phyloP scores from a whole-genome alignment of 106 monocot genomes.

The Gastrodia elata region DNA sequence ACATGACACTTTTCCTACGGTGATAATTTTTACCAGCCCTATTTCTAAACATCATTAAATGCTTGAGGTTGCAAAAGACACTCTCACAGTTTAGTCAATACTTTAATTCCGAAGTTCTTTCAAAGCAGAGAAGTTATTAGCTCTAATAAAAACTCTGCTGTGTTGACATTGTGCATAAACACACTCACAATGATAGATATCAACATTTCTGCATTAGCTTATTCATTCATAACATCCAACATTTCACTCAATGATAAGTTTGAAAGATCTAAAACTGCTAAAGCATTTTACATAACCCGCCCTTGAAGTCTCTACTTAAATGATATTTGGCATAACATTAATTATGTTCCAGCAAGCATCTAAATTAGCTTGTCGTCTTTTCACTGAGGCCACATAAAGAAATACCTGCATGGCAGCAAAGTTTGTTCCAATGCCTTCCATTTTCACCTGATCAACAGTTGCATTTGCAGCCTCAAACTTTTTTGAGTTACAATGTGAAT shows the following conservation, averaged over 20 bases:
- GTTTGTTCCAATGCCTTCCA: constrained; percentile 58
- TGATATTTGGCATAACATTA: neutral
- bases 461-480: constrained; percentile 48
- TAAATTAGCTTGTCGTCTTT: neutral
- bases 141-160: too few relatives aligned
- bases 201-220: neutral
- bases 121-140: neutral
- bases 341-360: neutral
- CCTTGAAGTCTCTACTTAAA: neutral
- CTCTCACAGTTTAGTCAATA: neutral
- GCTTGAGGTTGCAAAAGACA: neutral
- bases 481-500: constrained; percentile 31
- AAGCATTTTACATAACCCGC: neutral
- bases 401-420: constrained; percentile 68
- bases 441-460: constrained; percentile 59
- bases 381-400: neutral
- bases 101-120: neutral
- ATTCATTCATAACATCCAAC: neutral
- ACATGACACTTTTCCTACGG: neutral
- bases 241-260: too few relatives aligned
- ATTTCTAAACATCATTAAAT: neutral
- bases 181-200: neutral
- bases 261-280: neutral
- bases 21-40: neutral
- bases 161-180: neutral